Evolutionary conservation across 1,139 yeast species (phyloP), one percentile per base, ranked within the genome.

Genomic region (Sugiyamaella xylanicola): DNA sequence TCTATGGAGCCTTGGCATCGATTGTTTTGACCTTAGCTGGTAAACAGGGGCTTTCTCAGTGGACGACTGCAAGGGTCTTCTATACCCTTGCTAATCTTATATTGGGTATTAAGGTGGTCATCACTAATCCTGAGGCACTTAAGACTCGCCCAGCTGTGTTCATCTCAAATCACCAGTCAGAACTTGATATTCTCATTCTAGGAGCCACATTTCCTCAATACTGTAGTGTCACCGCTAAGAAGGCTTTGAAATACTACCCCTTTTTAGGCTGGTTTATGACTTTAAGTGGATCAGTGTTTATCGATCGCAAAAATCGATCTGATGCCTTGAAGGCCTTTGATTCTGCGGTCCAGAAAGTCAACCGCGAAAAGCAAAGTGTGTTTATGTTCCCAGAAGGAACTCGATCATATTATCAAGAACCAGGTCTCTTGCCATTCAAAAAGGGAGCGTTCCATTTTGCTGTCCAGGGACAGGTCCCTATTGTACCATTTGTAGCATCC

Each of bases 361-460:
- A 83, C 68, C 66, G 71, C 11, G 75, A 83, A 48, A 82, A 84
- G 65, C 93, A 67, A 60, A 89, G 87, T 11, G 78, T 92, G 41
- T 92, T 85, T 77, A 82, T 92, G 74, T 92, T 89, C 77, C 96
- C 97, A 16, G 76, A 92, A 72, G 99, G 99, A 21, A 95, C 99
- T 1, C 82, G 99, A 70, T 89, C 97, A 0, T 87, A 85, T 60
- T 72, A 86, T 15, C 75, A 81, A 22, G 77, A 77, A 45, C 85
- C 95, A 52, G 84, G 79, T 9, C 74, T 95, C 71, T 77, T 89
- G 55, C 96, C 96, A 0, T 89, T 93, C 73, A 93, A 93, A 72
- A 95, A 95, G 70, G 99, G 99, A 51, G 98, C 98, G 0, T 95
- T 95, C 83, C 97, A 93, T 72, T 80, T 93, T 67, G 99, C 99